These are phyloP conservation scores for Populus tomentosa DNA, from an alignment of 441 rosid species.

Conservation along the genomic window DNA sequence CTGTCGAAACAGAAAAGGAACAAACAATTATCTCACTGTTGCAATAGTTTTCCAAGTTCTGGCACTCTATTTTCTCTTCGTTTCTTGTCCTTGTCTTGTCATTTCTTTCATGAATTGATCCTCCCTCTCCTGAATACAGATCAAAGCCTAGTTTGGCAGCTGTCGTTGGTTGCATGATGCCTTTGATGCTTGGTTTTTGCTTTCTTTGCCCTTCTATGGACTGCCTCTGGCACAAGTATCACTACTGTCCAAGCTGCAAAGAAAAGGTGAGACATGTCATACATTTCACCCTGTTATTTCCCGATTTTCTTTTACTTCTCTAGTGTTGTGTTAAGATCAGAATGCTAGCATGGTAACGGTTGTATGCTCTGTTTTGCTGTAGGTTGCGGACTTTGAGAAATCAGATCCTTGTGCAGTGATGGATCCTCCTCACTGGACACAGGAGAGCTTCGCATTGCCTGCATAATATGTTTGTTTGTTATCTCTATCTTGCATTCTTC, in stretches of 20 bases:
- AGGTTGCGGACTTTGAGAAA: conserved; percentile 89
- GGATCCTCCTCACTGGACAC: conserved; percentile 74
- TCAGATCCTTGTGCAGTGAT: conserved; percentile 68
- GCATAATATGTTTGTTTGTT: conserved; percentile 25
- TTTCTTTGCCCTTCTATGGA: conserved; percentile 93
- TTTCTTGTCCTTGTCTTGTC: not conserved
- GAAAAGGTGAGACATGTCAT: conserved; percentile 33
- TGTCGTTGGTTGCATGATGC: conserved; percentile 72
- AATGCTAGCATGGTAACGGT: not conserved
- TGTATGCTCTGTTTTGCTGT: conserved; percentile 12
- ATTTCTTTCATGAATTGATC: not conserved
- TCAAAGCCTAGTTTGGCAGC: conserved; percentile 67
- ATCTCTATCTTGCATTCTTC: not conserved
- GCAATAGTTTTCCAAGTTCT: not conserved
- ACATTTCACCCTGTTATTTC: not conserved
- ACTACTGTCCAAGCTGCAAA: conserved; percentile 76
- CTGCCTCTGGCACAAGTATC: conserved; percentile 97
- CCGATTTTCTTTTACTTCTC: not conserved
- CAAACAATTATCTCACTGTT: not conserved
- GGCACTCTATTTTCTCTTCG: not conserved
- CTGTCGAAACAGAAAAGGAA: not conserved
- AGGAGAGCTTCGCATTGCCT: conserved; percentile 57
- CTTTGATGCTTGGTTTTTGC: conserved; percentile 64
- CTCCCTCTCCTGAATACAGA: conserved; percentile 21
- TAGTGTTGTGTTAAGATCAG: not conserved